A percentile compares a stretch with the other conserved stretches of the same genome.
Conservation (phyloP, 352 stramenopile species). For the Globisporangium lucens region DNA sequence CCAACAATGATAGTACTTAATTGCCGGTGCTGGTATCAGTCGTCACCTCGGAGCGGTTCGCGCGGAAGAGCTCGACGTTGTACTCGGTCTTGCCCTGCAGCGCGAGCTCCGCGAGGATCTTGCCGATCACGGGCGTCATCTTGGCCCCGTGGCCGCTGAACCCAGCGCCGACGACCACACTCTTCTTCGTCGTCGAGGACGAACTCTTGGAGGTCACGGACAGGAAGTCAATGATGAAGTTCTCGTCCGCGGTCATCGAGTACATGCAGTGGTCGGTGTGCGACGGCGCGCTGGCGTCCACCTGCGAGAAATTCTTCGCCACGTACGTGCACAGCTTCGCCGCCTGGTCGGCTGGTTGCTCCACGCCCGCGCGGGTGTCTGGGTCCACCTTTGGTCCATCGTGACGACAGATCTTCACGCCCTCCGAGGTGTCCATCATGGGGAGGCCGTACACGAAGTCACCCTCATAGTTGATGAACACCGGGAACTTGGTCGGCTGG, state of each 20-base stretch:
- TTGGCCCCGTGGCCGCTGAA: conserved; percentile 86
- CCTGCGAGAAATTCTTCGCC: conserved; percentile 39
- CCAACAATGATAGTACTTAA: not conserved
- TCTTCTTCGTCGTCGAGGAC: conserved; percentile 22
- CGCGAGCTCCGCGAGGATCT: conserved; percentile 73
- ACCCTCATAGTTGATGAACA: conserved; percentile 65
- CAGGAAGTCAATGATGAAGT: conserved; percentile 76
- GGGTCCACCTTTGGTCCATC: conserved; percentile 43
- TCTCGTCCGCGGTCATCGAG: conserved; percentile 70
- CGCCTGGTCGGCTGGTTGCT: conserved; percentile 26
- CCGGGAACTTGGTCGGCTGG: conserved; percentile 44
- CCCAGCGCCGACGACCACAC: conserved; percentile 64
- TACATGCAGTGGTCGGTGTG: conserved; percentile 78
- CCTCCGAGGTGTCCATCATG: conserved; percentile 36
- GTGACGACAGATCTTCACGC: conserved; percentile 79
- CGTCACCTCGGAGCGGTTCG: conserved; percentile 8
- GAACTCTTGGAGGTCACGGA: conserved; percentile 1
- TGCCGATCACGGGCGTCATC: conserved; percentile 79
- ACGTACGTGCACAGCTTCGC: conserved; percentile 36
- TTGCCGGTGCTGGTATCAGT: not conserved
- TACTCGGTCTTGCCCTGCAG: conserved; percentile 41
- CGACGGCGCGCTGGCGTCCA: conserved; percentile 38
- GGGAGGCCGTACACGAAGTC: conserved; percentile 54
- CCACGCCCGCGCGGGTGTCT: conserved; percentile 33
- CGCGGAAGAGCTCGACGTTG: conserved; percentile 41